These are phyloP conservation scores for Alternaria dauci DNA, from an alignment of 2,329 filamentous ascomycete genomes.

Conservation along the genomic window DNA sequence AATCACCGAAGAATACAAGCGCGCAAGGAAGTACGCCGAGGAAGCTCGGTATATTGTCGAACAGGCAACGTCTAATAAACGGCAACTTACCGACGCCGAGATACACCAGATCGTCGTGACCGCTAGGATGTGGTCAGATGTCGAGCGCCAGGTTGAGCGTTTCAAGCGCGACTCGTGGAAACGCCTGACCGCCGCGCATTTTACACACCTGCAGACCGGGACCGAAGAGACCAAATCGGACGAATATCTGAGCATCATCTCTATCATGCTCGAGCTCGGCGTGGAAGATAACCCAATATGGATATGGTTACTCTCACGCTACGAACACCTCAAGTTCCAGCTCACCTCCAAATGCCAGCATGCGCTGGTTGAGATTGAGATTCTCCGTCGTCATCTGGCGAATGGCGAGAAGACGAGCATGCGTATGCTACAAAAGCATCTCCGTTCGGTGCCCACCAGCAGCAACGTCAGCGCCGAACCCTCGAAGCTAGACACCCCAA, in stretches of 20 bases:
- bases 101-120: conserved; percentile 87
- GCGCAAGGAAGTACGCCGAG: conserved; percentile 82
- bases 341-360: conserved; percentile 82
- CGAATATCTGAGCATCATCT: conserved; percentile 92
- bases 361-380: conserved; percentile 91
- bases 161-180: conserved; percentile 94
- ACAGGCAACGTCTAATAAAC: conserved; percentile 56
- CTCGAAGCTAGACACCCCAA: conserved; percentile 74
- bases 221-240: conserved; percentile 67
- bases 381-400: conserved; percentile 82
- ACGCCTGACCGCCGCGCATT: conserved; percentile 74
- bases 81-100: conserved; percentile 76
- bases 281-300: conserved; percentile 96
- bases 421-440: conserved; percentile 74
- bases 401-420: conserved; percentile 74
- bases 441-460: conserved; percentile 76
- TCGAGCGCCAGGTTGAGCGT: conserved; percentile 81
- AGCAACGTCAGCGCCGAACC: conserved; percentile 63
- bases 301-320: conserved; percentile 91
- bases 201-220: conserved; percentile 56
- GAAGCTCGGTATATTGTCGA: conserved; percentile 76
- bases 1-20: conserved; percentile 84
- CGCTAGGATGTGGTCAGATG: conserved; percentile 93
- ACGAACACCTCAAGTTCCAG: conserved; percentile 86
- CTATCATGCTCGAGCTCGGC: conserved; percentile 87